Evolutionary conservation across 768 basidiomycete species (phyloP), one percentile per base, ranked within the genome.

Genomic region (Phaeotremella fagi): DNA sequence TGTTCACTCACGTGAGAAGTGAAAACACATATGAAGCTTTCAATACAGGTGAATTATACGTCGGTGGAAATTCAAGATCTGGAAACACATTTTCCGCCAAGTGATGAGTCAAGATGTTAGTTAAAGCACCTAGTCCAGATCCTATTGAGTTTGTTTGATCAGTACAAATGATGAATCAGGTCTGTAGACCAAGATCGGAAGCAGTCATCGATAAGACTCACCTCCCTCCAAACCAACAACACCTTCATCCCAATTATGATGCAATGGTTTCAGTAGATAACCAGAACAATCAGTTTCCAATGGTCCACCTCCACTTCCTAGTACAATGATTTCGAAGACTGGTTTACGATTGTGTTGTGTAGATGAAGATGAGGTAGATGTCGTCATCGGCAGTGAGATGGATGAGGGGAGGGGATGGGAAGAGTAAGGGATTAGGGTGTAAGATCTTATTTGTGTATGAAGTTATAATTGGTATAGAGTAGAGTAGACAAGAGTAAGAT

Each of bases 181-280:
- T 41, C 38, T 22, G 20, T 14, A 6, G 7, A 9, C 18, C 12
- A 7, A 12, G 38, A 14, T 6, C 22, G 9, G 26, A 37, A 35
- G 20, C 15, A 25, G 33, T 24, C 6, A 38, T 24, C 6, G 7
- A 41, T 14, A 12, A 20, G 16, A 73, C 81, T 60, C 55, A 88
- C 90, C 90, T 69, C 89, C 94, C 77, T 98, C 94, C 47, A 98
- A 71, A 1, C 84, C 86, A 4, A 94, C 60, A 42, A 86, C 82
- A 3, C 90, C 91, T 42, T 89, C 85, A 55, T 81, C 79, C 92
- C 92, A 97, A 7, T 76, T 66, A 9, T 78, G 67, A 29, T 78
- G 71, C 59, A 74, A 77, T 6, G 87, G 81, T 70, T 97, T 98
- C 71, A 95, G 74, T 47, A 95, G 77, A 77, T 94, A 98, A 90